Conservation (phyloP, 1,284 basidiomycete species). For the Macrocystidia cucumis region DNA sequence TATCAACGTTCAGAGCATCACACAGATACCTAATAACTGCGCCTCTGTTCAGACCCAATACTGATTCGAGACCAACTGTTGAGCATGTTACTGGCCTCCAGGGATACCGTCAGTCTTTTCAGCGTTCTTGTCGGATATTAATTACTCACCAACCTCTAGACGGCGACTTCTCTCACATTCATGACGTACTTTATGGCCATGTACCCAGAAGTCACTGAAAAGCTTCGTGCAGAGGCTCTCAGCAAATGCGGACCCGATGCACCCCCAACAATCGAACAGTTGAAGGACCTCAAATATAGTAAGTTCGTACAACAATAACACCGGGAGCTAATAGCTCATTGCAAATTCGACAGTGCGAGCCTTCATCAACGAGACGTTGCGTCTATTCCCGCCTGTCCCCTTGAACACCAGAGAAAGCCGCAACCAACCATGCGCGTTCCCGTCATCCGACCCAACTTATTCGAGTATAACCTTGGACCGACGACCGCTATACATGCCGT, state of each 20-base stretch:
- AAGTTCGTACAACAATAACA: conserved; percentile 21
- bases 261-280: conserved; percentile 43
- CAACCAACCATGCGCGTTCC: conserved; percentile 37
- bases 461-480: conserved; percentile 15
- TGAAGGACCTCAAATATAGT: conserved; percentile 58
- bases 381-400: conserved; percentile 68
- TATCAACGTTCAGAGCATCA: conserved; percentile 11
- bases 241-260: conserved; percentile 38
- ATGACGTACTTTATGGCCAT: conserved; percentile 59
- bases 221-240: conserved; percentile 55
- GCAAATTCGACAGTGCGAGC: conserved; percentile 44
- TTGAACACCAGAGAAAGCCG: conserved; percentile 56
- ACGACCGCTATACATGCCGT: conserved; percentile 52
- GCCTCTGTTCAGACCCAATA: conserved; percentile 31
- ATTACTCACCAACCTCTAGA: conserved; percentile 25
- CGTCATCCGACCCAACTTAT: conserved; percentile 41
- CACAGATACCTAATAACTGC: neutral
- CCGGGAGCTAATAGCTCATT: neutral
- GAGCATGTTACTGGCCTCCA: conserved; percentile 64
- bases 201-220: conserved; percentile 43
- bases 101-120: conserved; percentile 60
- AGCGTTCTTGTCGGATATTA: neutral
- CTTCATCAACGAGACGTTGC: conserved; percentile 65
- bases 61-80: conserved; percentile 64
- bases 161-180: conserved; percentile 55